Percentiles rank a stretch among this genome's conserved stretches.
Conservation (phyloP, 345 rosid genomes). For the Populus ilicifolia region DNA sequence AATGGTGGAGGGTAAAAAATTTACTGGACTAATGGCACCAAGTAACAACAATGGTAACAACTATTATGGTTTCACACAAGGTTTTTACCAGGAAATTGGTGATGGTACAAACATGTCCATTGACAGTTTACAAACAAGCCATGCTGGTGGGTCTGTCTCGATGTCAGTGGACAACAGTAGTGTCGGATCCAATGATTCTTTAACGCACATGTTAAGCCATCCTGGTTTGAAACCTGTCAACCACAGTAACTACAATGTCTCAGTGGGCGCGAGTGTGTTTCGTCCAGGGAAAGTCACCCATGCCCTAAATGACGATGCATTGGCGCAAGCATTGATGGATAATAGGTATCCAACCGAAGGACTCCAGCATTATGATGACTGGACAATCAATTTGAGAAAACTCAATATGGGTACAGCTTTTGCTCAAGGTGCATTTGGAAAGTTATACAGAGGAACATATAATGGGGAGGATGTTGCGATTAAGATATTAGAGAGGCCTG, state of each 20-base stretch:
- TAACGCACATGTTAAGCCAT: slow-evolving; percentile 59
- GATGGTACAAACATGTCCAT: slow-evolving; percentile 67
- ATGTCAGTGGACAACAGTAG: slow-evolving; percentile 65
- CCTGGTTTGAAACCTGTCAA: slow-evolving; percentile 51
- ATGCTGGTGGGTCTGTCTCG: slow-evolving; percentile 59
- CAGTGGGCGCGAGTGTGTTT: slow-evolving; percentile 54
- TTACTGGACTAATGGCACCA: slow-evolving; percentile 48
- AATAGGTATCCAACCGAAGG: slow-evolving; percentile 49
- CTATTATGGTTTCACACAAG: slow-evolving; percentile 53
- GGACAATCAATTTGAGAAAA: slow-evolving; percentile 63
- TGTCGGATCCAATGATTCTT: slow-evolving; percentile 65
- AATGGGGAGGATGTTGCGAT: slow-evolving; percentile 31
- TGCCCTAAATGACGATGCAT: slow-evolving; percentile 53
- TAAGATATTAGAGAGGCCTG: slow-evolving; percentile 32
- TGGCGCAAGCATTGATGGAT: slow-evolving; percentile 62
- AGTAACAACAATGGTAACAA: slow-evolving; percentile 38
- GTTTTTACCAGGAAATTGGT: slow-evolving; percentile 56
- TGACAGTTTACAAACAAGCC: slow-evolving; percentile 58
- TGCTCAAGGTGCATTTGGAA: slow-evolving; percentile 76
- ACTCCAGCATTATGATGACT: slow-evolving; percentile 45
- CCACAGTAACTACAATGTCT: slow-evolving; percentile 36
- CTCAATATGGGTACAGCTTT: slow-evolving; percentile 68
- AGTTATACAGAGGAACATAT: slow-evolving; percentile 42
- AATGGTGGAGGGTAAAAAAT: slow-evolving; percentile 57
- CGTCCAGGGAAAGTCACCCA: slow-evolving; percentile 55